These are phyloP conservation scores for Ehretia macrophylla DNA, from an alignment of 257 asterid species.

Conservation along the genomic window DNA sequence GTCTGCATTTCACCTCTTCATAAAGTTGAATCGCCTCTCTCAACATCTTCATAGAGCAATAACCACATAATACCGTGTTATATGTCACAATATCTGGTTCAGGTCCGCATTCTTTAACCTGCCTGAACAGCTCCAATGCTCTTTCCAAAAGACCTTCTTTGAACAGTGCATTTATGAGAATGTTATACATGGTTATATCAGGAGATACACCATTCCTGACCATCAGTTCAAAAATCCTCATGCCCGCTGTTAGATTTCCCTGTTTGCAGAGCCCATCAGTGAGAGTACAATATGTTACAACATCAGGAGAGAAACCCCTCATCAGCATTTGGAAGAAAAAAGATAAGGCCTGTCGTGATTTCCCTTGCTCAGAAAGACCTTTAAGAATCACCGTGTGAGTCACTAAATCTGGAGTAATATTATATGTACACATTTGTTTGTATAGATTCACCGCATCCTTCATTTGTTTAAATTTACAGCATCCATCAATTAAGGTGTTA, in stretches of 20 bases:
- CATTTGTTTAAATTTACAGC: constrained; percentile 28
- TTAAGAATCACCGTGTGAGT: constrained; percentile 29
- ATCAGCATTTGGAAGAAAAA: constrained; percentile 35
- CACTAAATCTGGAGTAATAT: constrained; percentile 31
- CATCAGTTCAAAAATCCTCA: constrained; percentile 30
- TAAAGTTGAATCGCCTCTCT: constrained; percentile 26
- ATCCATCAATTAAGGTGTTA: constrained; percentile 40
- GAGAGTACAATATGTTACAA: constrained; percentile 29
- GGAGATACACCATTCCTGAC: constrained; percentile 25
- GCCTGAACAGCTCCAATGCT: constrained; percentile 34
- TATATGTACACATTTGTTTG: constrained; percentile 20
- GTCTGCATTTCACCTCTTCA: constrained; percentile 22
- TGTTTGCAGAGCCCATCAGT: constrained; percentile 38
- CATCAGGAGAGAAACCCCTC: constrained; percentile 34
- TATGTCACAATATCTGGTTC: constrained; percentile 39
- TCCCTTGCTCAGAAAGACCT: constrained; percentile 25
- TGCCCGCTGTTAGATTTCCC: constrained; percentile 25
- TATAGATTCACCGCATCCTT: constrained; percentile 22
- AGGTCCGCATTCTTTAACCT: constrained; percentile 25
- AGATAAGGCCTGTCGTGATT: constrained; percentile 16
- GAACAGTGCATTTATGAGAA: constrained; percentile 32
- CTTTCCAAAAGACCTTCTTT: constrained; percentile 16
- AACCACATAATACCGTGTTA: constrained; percentile 31
- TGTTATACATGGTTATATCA: constrained; percentile 32
- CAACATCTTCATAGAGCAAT: constrained; percentile 33